phyloP scores from a whole-genome alignment of 2,329 filamentous ascomycete genomes.

The Epichloe sylvatica region DNA sequence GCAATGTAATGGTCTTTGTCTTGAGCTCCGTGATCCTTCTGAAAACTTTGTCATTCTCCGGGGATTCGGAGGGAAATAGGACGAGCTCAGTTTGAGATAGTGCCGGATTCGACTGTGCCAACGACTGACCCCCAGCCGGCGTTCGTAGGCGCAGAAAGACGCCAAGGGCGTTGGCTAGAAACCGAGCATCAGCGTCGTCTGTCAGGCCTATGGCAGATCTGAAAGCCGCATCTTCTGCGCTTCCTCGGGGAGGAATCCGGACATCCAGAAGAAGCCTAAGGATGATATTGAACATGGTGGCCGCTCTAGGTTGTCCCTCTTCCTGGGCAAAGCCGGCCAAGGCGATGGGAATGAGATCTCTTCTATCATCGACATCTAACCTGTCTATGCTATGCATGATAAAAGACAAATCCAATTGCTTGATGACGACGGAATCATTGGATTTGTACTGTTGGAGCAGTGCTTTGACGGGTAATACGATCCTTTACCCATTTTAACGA shows the following conservation, averaged over 20 bases:
- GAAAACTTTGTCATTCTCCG: slow-evolving; percentile 49
- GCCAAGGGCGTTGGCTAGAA: slow-evolving; percentile 61
- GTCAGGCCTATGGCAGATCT: slow-evolving; percentile 52
- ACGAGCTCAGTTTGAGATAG: slow-evolving; percentile 17
- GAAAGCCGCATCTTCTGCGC: slow-evolving; percentile 59
- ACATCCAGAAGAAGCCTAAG: slow-evolving; percentile 61
- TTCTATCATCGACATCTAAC: slow-evolving; percentile 43
- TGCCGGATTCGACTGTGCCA: slow-evolving; percentile 20
- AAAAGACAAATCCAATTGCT: slow-evolving; percentile 79
- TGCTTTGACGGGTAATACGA: slow-evolving; percentile 71
- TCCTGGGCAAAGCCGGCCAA: slow-evolving; percentile 20
- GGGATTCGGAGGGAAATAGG: slow-evolving; percentile 21
- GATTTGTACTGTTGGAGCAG: slow-evolving; percentile 83
- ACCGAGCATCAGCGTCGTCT: slow-evolving; percentile 53
- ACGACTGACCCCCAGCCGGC: slow-evolving; percentile 18
- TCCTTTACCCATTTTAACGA: slow-evolving; percentile 21
- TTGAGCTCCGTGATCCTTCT: slow-evolving; percentile 30
- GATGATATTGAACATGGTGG: slow-evolving; percentile 69
- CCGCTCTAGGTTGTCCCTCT: slow-evolving; percentile 16
- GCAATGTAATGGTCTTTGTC: slow-evolving; percentile 49
- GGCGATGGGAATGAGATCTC: slow-evolving; percentile 52
- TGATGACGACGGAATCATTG: slow-evolving; percentile 56
- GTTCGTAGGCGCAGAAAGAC: slow-evolving; percentile 46
- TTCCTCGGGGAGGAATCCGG: slow-evolving; percentile 60
- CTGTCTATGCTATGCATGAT: slow-evolving; percentile 63